Evolutionary conservation across 495 filamentous ascomycete species (phyloP).

Genomic region (Penicillium taxi): DNA sequence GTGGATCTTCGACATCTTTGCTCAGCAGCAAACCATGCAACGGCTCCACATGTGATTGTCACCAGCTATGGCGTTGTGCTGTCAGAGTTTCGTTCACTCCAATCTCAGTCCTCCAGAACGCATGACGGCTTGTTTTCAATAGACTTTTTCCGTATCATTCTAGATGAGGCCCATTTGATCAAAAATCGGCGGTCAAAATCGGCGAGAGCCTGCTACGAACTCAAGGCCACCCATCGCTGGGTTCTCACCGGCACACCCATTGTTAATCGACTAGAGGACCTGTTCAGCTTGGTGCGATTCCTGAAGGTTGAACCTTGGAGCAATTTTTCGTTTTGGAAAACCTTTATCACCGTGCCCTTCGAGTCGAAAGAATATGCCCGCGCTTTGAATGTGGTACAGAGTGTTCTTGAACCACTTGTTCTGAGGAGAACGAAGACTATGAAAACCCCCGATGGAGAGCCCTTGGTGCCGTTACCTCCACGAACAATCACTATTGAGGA

Average conservation of each 20-base stretch:
- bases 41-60: conserved; percentile 81
- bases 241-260: conserved; percentile 93
- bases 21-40: conserved; percentile 57
- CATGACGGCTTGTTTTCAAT: conserved; percentile 79
- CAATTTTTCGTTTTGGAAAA: conserved; percentile 98
- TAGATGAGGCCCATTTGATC: conserved; percentile 91
- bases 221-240: conserved; percentile 82
- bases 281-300: conserved; percentile 92
- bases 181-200: conserved; percentile 89
- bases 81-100: conserved; percentile 75
- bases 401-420: conserved; percentile 91
- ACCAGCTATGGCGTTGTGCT: conserved; percentile 93
- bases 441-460: conserved; percentile 86
- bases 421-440: conserved; percentile 93
- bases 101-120: conserved; percentile 39
- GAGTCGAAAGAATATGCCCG: conserved; percentile 89
- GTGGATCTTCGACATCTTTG: conserved; percentile 70
- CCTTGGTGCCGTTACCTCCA: conserved; percentile 77
- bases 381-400: conserved; percentile 94
- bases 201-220: conserved; percentile 84
- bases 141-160: conserved; percentile 86
- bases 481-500: conserved; percentile 75
- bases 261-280: conserved; percentile 89
- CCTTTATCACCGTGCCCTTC: conserved; percentile 95
- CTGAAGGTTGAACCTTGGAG: conserved; percentile 92